Base-by-base conservation (phyloP, 1,284 basidiomycete genomes). In the Fomitopsis palustris region DNA sequence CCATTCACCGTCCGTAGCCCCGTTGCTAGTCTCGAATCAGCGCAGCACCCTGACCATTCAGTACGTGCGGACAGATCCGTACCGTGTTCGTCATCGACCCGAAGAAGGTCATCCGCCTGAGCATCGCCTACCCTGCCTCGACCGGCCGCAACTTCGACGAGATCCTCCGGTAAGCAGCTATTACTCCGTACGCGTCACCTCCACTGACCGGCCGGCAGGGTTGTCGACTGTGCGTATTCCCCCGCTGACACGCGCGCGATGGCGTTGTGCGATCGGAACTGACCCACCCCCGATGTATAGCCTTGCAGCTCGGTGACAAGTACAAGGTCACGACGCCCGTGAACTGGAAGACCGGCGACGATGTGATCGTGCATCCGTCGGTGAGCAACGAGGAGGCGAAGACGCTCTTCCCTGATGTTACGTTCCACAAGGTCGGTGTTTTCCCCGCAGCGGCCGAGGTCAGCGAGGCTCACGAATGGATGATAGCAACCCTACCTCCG, bases 11-110 rank as follows among this genome's bases (percentile, higher is more conserved):
- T 88, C 63, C 54, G 68, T 67, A 74, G 67, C 45, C 55, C 65
- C 61, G 57, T 23, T 25, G 9, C n/a, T 12, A 29, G 45, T 12
- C 12, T 45, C 45, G 7, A 21, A 27, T 25, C 31, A 19, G 23
- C 4, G 45, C 27, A 17, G 23, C 19, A 47, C 23, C 6, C 14
- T 16, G 14, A 47, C 45, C 52, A 35, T 43, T 54, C 33, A 7
- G 33, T 8, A 29, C 38, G 29, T 4, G 2, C 10, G 14, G 27
- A 38, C 71, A 98, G 95, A 90, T 98, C 74, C 89, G 96, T 64
- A 96, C 93, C 19, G 95, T 97, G 63, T 97, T 96, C 75, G 78
- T 98, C 67, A 93, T 98, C 70, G 95, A 97, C 78, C 94, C 90
- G 41, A 92, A 91, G 77, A 93, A 95, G 77, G 82, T 85, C 65